Evolutionary conservation across 2,329 filamentous ascomycete species (phyloP), one percentile per base, ranked within the genome.

Genomic region (Ophiostoma quercus): DNA sequence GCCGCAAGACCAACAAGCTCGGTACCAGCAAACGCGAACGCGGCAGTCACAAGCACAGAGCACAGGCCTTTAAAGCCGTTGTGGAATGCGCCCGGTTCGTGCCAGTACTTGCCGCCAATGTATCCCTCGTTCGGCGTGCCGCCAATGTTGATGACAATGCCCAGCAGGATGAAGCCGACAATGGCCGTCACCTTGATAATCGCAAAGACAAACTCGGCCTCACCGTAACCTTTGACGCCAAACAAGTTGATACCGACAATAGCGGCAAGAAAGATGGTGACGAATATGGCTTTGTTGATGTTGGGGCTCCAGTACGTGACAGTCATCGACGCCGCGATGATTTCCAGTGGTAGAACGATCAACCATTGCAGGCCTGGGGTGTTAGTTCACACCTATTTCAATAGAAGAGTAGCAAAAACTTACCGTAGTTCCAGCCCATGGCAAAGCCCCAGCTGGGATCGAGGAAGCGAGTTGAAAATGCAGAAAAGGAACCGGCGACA

Each of bases 401-500:
- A 54, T 1, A 22, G 1, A 12, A 22, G 11, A 57, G 1, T 29
- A 8, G 14, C 9, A 14, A 57, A 57, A 57, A 25, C n/a, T 12
- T 57, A 29, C 91, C 92, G 78, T 97, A 96, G 76, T 96, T 96
- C 92, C 92, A 96, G 19, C 92, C 93, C 91, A 97, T 96, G 66
- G 92, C 92, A 77, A 96, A 96, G 0, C 93, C 93, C 92, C 92
- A 97, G 0, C 94, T 94, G 0, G 94, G 94, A 76, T 97, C 93
- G 22, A 98, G 80, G 76, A 98, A 97, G 22, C 94, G 88, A 39
- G 92, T 97, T 22, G 94, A 95, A 80, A 94, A 97, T 8, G 92
- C 89, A 0, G 92, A 92, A 77, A 97, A 98, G 2, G 93, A 96
- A 70, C 94, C 94, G 29, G 94, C 91, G 32, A 97, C 90, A 3